These are phyloP conservation scores for Didymella pinodella DNA, from an alignment of 2,329 filamentous ascomycete species.

Conservation along the genomic window DNA sequence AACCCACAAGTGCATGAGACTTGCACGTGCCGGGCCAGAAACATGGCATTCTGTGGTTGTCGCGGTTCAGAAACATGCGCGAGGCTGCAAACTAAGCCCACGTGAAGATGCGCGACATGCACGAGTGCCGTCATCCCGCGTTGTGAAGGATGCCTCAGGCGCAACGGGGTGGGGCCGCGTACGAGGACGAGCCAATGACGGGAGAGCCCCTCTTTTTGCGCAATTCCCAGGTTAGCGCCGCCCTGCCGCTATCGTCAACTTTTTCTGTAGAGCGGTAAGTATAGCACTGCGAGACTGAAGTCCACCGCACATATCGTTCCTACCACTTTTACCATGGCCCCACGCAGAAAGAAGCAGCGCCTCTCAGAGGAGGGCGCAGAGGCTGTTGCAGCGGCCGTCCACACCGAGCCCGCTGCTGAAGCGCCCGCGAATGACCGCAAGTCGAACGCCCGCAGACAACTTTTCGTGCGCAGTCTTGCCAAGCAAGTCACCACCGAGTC, in stretches of 20 bases:
- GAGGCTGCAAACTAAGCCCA: slow-evolving; percentile 17
- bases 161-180: slow-evolving; percentile 4
- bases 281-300: background rate
- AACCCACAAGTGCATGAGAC: slow-evolving; percentile 15
- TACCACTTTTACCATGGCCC: slow-evolving; percentile 44
- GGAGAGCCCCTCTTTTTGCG: slow-evolving; percentile 17
- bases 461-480: slow-evolving; percentile 91
- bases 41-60: slow-evolving; percentile 13
- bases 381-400: background rate
- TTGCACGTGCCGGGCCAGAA: slow-evolving; percentile 15
- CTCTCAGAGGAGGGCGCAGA: slow-evolving; percentile 48
- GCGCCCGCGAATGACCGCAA: slow-evolving; percentile 30
- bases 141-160: slow-evolving; percentile 12
- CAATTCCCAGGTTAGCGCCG: slow-evolving; percentile 1
- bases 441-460: slow-evolving; percentile 56
- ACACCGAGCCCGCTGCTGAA: slow-evolving; percentile 7
- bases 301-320: background rate
- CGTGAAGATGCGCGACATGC: slow-evolving; percentile 20
- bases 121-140: slow-evolving; percentile 19
- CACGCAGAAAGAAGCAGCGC: slow-evolving; percentile 53
- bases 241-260: background rate
- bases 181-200: slow-evolving; percentile 10
- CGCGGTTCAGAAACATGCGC: slow-evolving; percentile 5
- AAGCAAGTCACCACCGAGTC: slow-evolving; percentile 79
- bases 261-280: background rate